Evolutionary conservation across 768 basidiomycete genomes (phyloP), one percentile per base, ranked within the genome.

Genomic region (Phlegmacium glaucopus): DNA sequence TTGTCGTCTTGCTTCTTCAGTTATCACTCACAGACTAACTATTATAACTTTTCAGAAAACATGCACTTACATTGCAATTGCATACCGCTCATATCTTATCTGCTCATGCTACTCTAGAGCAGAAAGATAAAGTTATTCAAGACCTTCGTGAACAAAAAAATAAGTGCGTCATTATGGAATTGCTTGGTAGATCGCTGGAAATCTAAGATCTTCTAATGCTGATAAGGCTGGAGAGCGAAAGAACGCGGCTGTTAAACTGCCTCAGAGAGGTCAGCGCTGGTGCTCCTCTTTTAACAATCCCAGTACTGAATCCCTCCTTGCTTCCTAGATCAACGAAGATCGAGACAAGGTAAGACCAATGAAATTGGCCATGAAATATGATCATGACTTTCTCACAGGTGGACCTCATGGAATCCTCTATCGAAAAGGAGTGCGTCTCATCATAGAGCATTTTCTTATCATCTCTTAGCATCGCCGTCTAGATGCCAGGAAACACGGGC

Each of bases 61-160:
- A 91, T 61, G 88, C 88, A 4, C 62, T 92, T 52, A 87, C 87
- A 8, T 69, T 92, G 36, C 90, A 92, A 63, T 69, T 92, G 29
- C 90, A 92, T 55, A 92, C 90, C 9, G 89, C 90, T 9, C 88
- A 92, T 61, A 89, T 92, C 36, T 71, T 92, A 2, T 89, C 90
- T 7, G 88, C 88, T 6, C 89, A 92, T 61, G 82, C 87, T 2
- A 77, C 83, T 26, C 70, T 92, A 4, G 87, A 90, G 50, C 80
- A 85, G 61, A 90, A 90, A 62, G 77, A 77, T 52, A 87, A 82
- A 54, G 78, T 85, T 7, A 80, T 92, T 12, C 85, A 91, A 66
- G 89, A 91, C 60, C 70, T 92, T 38, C 79, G 79, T 45, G 89
- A 90, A 63, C 90, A 92, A 69, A 85, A 85, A 65, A 90, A 91